Conservation (phyloP, 805 yeast genomes). For the Myxozyma neotropica region DNA sequence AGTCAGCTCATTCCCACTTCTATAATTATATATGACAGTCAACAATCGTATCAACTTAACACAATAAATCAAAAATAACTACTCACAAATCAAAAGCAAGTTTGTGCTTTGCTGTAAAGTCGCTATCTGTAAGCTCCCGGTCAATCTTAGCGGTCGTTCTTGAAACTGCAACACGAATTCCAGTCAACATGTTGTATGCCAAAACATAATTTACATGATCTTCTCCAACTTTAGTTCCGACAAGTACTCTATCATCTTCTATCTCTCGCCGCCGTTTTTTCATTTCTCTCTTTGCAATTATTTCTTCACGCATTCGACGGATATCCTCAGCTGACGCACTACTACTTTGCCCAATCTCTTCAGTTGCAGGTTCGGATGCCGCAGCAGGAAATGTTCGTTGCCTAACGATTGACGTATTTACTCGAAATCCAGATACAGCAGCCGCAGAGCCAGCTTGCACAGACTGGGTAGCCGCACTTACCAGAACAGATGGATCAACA, state of each 20-base stretch:
- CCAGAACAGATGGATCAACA: not conserved
- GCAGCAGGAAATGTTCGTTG: conserved; percentile 13
- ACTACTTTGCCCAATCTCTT: not conserved
- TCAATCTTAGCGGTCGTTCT: conserved; percentile 80
- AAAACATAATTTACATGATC: conserved; percentile 92
- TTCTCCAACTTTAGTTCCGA: conserved; percentile 83
- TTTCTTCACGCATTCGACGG: conserved; percentile 39
- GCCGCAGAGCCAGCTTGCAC: not conserved
- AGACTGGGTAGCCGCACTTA: not conserved
- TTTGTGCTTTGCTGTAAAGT: conserved; percentile 73
- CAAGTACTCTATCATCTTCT: conserved; percentile 53
- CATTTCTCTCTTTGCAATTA: conserved; percentile 40
- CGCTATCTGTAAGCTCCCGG: conserved; percentile 68
- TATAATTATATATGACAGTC: too few species aligned
- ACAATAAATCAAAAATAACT: too few species aligned
- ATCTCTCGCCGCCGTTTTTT: conserved; percentile 35
- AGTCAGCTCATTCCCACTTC: conserved; percentile 75
- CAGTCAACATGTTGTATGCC: conserved; percentile 97
- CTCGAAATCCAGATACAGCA: not conserved
- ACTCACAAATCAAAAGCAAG: conserved; percentile 70
- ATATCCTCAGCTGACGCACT: conserved; percentile 32
- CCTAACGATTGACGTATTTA: not conserved
- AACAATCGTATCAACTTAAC: too few species aligned
- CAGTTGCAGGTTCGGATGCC: not conserved
- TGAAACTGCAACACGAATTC: conserved; percentile 93